These are phyloP conservation scores for Pelargonium australe DNA, from an alignment of 441 rosid species.

Conservation along the genomic window DNA sequence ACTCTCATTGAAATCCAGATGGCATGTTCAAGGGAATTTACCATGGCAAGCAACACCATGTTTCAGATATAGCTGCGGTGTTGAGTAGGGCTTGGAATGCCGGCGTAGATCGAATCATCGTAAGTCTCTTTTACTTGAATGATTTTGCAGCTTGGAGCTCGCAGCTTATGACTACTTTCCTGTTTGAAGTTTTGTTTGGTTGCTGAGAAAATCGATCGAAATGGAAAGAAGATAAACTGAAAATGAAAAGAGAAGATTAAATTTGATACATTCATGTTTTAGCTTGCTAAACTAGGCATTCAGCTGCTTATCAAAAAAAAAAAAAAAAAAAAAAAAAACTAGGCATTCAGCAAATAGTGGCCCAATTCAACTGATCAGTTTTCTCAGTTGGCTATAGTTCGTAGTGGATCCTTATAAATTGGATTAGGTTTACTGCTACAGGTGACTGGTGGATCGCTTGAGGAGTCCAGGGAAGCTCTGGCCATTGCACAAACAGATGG, in stretches of 20 bases:
- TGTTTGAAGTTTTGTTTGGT: not conserved
- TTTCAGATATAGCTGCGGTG: constrained; percentile 62
- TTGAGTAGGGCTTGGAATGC: constrained; percentile 84
- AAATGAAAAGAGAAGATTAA: not conserved
- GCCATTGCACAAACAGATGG: constrained; percentile 92
- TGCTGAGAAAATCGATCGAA: not conserved
- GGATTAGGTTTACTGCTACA: constrained; percentile 22
- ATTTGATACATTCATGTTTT: too few relatives aligned
- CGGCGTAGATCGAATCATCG: constrained; percentile 91
- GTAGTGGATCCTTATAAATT: constrained; percentile 6
- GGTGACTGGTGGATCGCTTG: constrained; percentile 94
- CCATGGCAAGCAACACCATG: constrained; percentile 76
- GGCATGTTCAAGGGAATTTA: constrained; percentile 94
- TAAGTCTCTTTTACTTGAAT: constrained; percentile 15
- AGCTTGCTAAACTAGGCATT: not conserved
- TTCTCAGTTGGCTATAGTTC: not conserved
- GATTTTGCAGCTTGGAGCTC: too few relatives aligned
- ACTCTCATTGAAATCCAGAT: constrained; percentile 38
- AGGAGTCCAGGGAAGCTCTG: constrained; percentile 89
- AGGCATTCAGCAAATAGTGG: not conserved
- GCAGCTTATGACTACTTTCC: not conserved
- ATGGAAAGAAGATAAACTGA: not conserved
- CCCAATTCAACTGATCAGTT: not conserved
- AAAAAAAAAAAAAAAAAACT: too few relatives aligned
- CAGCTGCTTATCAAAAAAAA: too few relatives aligned